Conservation (phyloP, 2,329 filamentous ascomycete genomes). For the Helotiales sp. region DNA sequence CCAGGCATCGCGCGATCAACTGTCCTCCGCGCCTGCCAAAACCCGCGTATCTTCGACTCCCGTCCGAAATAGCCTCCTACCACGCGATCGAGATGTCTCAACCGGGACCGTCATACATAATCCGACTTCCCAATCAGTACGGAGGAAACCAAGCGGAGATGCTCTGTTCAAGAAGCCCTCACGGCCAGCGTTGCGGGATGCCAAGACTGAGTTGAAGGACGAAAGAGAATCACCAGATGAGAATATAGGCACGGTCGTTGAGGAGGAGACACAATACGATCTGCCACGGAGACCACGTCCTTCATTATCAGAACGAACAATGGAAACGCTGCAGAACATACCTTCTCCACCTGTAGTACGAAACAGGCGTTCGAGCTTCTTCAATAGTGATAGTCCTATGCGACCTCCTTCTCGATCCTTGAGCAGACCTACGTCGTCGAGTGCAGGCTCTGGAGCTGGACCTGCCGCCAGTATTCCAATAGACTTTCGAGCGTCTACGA, state of each 20-base stretch:
- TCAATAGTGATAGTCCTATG: conserved; percentile 60
- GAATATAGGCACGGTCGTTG: conserved; percentile 13
- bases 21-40: conserved; percentile 20
- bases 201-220: conserved; percentile 1
- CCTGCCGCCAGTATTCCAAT: conserved; percentile 38
- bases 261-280: conserved; percentile 12
- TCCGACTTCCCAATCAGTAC: conserved; percentile 13
- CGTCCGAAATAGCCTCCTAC: conserved; percentile 2
- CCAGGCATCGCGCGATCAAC: conserved; percentile 25
- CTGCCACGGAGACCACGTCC: conserved; percentile 35
- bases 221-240: conserved; percentile 13
- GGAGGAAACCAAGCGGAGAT: conserved; percentile 22
- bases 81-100: conserved; percentile 17
- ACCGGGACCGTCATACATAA: conserved; percentile 16
- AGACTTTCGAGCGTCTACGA: conserved; percentile 46
- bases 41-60: conserved; percentile 17
- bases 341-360: conserved; percentile 74
- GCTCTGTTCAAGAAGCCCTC: conserved; percentile 26
- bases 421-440: conserved; percentile 58
- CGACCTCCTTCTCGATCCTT: conserved; percentile 49
- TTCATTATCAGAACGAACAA: conserved; percentile 79
- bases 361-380: conserved; percentile 71
- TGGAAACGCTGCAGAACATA: conserved; percentile 78
- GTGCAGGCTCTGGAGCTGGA: conserved; percentile 48
- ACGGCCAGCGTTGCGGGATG: conserved; percentile 13